A percentile compares a stretch with the other conserved stretches of the same genome.
phyloP scores from a whole-genome alignment of 2,329 filamentous ascomycete species.

The Fusarium piperis region DNA sequence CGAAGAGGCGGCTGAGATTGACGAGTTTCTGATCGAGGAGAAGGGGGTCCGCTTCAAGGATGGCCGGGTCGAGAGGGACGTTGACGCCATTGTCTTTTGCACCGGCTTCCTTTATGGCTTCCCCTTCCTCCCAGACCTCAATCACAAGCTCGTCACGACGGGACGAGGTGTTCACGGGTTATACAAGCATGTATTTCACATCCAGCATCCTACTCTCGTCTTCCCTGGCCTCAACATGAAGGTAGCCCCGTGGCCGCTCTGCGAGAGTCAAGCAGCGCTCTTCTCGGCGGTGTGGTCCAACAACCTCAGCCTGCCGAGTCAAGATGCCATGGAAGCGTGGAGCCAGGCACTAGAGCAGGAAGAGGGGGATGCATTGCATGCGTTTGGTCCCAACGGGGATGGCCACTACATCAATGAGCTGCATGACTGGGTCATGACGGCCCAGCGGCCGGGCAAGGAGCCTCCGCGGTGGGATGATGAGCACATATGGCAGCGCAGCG shows the following conservation, averaged over 20 bases:
- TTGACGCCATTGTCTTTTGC: conserved; percentile 86
- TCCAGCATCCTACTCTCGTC: conserved; percentile 78
- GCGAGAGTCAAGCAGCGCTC: conserved; percentile 81
- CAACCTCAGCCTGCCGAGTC: conserved; percentile 70
- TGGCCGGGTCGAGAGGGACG: conserved; percentile 68
- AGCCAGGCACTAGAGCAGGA: conserved; percentile 70
- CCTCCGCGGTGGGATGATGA: conserved; percentile 77
- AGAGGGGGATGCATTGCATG: conserved; percentile 45
- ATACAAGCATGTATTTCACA: conserved; percentile 83
- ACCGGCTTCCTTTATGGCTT: conserved; percentile 90
- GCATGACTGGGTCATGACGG: conserved; percentile 67
- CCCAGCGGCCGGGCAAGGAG: conserved; percentile 67
- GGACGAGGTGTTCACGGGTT: conserved; percentile 77
- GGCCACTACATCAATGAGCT: conserved; percentile 75
- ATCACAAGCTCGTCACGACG: conserved; percentile 67
- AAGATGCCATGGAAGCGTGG: conserved; percentile 74
- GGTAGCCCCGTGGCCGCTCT: conserved; percentile 86
- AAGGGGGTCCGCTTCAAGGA: conserved; percentile 74
- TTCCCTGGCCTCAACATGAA: conserved; percentile 82
- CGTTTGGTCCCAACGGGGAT: conserved; percentile 57
- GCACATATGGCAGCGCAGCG: conserved; percentile 76
- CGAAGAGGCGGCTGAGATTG: conserved; percentile 67
- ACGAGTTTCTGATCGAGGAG: conserved; percentile 61
- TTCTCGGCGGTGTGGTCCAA: conserved; percentile 82
- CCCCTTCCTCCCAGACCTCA: conserved; percentile 70